Conservation (phyloP, 1,139 yeast species). For the Schwanniomyces etchellsii region DNA sequence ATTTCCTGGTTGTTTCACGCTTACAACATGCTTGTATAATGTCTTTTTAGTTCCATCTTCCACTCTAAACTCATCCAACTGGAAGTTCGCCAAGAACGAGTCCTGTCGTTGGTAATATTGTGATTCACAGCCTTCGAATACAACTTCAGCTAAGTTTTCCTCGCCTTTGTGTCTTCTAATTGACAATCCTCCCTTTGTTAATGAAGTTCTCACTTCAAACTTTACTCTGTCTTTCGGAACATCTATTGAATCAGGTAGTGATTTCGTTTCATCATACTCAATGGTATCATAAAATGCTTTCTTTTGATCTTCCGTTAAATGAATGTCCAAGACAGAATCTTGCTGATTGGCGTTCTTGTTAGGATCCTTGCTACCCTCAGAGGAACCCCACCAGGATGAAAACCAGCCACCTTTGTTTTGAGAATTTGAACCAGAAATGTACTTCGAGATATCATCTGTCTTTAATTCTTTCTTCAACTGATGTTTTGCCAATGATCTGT, state of each 20-base stretch:
- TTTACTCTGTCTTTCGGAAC: constrained; percentile 71
- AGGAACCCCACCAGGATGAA: constrained; percentile 52
- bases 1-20: constrained; percentile 58
- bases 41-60: constrained; percentile 81
- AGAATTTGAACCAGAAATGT: constrained; percentile 1
- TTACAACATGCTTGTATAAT: constrained; percentile 79
- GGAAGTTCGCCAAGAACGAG: constrained; percentile 66
- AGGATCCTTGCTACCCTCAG: constrained; percentile 5
- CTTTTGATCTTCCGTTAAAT: constrained; percentile 57
- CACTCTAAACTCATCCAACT: constrained; percentile 73
- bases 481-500: constrained; percentile 71
- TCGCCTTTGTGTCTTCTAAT: constrained; percentile 39
- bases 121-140: constrained; percentile 78
- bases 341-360: constrained; percentile 4
- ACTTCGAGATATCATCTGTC: neutral
- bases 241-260: constrained; percentile 48
- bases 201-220: constrained; percentile 59
- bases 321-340: constrained; percentile 23
- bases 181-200: constrained; percentile 73
- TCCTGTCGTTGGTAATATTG: constrained; percentile 74
- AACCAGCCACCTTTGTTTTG: constrained; percentile 42
- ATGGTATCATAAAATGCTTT: constrained; percentile 90
- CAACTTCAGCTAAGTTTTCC: constrained; percentile 62
- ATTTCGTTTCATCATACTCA: constrained; percentile 74
- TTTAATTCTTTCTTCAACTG: constrained; percentile 54